These are phyloP conservation scores for Seiridium cupressi DNA, from an alignment of 2,329 filamentous ascomycete genomes.

Conservation along the genomic window DNA sequence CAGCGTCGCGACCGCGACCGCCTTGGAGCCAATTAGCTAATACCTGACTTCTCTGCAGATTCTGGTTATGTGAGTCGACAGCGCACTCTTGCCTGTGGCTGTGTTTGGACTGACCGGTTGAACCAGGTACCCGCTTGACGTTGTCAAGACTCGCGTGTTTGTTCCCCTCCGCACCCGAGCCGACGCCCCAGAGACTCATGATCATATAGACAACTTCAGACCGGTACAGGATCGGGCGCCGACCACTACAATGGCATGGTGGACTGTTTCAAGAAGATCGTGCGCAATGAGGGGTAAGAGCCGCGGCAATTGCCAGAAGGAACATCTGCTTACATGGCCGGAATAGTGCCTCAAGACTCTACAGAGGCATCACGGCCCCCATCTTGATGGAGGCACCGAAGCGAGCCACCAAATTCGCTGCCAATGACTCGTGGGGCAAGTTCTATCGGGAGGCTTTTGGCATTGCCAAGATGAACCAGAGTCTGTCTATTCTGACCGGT, in stretches of 20 bases:
- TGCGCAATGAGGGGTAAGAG: conserved; percentile 34
- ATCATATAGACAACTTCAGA: conserved; percentile 75
- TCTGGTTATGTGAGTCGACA: conserved; percentile 70
- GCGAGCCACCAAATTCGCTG: conserved; percentile 96
- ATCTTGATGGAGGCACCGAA: conserved; percentile 93
- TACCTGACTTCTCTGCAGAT: conserved; percentile 54
- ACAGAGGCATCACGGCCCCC: conserved; percentile 91
- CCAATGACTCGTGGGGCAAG: conserved; percentile 97
- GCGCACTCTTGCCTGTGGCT: conserved; percentile 15
- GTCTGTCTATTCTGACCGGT: conserved; percentile 87
- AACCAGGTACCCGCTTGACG: conserved; percentile 92
- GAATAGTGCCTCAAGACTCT: conserved; percentile 77
- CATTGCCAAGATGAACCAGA: conserved; percentile 83
- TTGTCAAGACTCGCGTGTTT: conserved; percentile 97
- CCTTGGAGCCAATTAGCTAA: conserved; percentile 18
- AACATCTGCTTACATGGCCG: conserved; percentile 8
- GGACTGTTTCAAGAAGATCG: conserved; percentile 97
- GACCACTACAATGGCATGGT: conserved; percentile 96
- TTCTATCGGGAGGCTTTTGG: conserved; percentile 89
- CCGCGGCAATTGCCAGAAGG: not conserved
- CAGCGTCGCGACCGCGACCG: conserved; percentile 12
- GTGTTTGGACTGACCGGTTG: conserved; percentile 5
- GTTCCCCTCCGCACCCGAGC: conserved; percentile 27
- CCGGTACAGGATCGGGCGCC: conserved; percentile 66
- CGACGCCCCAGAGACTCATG: conserved; percentile 5